Base-by-base conservation (phyloP, 441 rosid genomes). In the Brassica balearica region DNA sequence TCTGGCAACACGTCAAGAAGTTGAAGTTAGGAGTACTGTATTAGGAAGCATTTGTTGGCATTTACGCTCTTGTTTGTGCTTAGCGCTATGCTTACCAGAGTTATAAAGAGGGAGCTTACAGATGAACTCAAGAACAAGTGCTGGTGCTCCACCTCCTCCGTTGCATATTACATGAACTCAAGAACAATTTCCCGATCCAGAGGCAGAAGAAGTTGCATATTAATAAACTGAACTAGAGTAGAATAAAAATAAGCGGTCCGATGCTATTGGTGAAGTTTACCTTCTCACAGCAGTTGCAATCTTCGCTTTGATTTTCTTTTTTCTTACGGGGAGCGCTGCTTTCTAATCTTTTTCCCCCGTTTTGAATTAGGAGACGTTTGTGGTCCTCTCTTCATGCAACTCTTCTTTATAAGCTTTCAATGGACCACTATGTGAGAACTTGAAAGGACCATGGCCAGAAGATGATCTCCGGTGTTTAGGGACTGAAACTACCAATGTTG, bases 381-480 rank as follows among this genome's bases (percentile, higher is more conserved):
- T 67, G 73, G 59, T 78, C 84, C 76, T 69, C 62, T 70, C 73
- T 76, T 77, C 83, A 79, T 71, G 82, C 67, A 84, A 79, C 68
- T 82, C 85, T 73, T 84, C 85, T 69, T 75, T 80, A 25, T 83
- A 81, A 72, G 69, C 83, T 77, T 71, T 84, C 23, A 76, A 66
- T 73, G 82, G 62, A 81, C 63, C 67, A 81, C 84, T 88, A 68
- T 78, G 81, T 12, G 85, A 83, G 43, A 85, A 75, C 87, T 87
- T 90, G 74, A 81, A 85, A 83, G 89, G 86, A 82, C 90, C 82
- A 75, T 86, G 85, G 9, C 83, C 78, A 67, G 89, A 83, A 82
- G 92, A 82, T 6, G 86, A 84, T 55, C 97, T 91, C 78, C 93
- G 89, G 78, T 85, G 90, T 23, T 91, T 90, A 83, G 94, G 94